Evolutionary conservation across 2,329 filamentous ascomycete genomes (phyloP).

Genomic region (Alternaria triticina): DNA sequence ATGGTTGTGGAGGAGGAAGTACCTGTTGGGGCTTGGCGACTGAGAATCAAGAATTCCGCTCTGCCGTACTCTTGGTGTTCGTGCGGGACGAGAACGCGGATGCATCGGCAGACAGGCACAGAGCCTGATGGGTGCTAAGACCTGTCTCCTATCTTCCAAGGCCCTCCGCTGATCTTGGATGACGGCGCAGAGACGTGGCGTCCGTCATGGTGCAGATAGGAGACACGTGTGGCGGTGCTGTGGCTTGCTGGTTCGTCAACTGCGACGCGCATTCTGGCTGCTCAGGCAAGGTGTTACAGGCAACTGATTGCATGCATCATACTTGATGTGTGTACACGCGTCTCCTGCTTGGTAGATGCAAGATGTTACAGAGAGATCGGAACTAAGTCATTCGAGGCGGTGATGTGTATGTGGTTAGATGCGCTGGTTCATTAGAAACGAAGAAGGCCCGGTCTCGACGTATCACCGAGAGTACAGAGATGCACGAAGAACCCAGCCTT

Average conservation of each 20-base stretch:
- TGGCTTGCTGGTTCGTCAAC: not conserved
- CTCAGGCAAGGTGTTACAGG: not conserved
- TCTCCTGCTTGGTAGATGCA: not conserved
- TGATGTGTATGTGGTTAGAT: not conserved
- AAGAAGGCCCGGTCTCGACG: not conserved
- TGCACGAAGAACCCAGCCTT: not conserved
- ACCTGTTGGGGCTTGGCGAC: not conserved
- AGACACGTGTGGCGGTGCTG: constrained; percentile 5
- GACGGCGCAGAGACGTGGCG: not conserved
- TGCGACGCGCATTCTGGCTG: not conserved
- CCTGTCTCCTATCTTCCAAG: not conserved
- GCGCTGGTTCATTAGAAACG: not conserved
- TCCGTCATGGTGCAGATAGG: not conserved
- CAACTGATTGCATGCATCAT: not conserved
- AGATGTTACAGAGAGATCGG: not conserved
- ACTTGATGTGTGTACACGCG: not conserved
- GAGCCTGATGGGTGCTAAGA: not conserved
- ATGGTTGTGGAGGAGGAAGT: not conserved
- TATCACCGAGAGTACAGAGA: not conserved
- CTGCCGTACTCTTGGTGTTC: constrained; percentile 4
- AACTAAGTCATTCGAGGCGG: not conserved
- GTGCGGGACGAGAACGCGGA: constrained; percentile 4
- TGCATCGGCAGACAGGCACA: not conserved
- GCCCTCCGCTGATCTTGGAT: constrained; percentile 2
- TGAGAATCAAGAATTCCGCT: constrained; percentile 1